Conservation (phyloP, 352 stramenopile genomes). For the Phytophthora sansomeana region DNA sequence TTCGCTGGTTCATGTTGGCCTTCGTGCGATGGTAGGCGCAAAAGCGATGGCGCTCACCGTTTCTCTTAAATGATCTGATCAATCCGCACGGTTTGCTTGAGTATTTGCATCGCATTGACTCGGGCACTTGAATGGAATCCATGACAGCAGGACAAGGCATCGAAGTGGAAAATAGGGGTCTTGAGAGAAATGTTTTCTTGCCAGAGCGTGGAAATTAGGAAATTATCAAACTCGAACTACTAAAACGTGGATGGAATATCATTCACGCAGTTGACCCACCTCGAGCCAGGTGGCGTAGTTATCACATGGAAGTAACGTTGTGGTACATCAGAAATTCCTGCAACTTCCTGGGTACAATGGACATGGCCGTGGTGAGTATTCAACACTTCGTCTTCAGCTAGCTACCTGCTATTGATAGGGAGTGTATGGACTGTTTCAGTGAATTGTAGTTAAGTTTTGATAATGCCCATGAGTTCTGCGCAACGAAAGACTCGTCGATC, state of each 20-base stretch:
- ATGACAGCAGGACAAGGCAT: background rate
- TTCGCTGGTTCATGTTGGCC: slow-evolving; percentile 34
- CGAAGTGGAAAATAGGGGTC: too few relatives aligned
- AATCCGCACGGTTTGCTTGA: slow-evolving; percentile 46
- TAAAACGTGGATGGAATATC: background rate
- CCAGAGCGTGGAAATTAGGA: background rate
- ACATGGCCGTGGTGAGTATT: too few relatives aligned
- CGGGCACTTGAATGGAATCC: background rate
- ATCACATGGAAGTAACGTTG: background rate
- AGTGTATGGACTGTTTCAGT: background rate
- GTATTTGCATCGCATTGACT: background rate
- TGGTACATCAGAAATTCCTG: background rate
- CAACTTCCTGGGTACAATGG: background rate
- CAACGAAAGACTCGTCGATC: slow-evolving; percentile 32
- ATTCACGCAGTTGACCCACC: background rate
- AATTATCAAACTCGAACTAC: background rate
- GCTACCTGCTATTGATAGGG: background rate
- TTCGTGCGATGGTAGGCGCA: slow-evolving; percentile 39
- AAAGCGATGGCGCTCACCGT: slow-evolving; percentile 48
- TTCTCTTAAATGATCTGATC: slow-evolving; percentile 45
- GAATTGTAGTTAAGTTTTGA: background rate
- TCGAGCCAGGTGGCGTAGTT: background rate
- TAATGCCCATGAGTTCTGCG: background rate
- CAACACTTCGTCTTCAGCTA: background rate
- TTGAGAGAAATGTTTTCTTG: background rate